Base-by-base conservation (phyloP, 202 grass and related monocot species). In the Saccharum hybrid region DNA sequence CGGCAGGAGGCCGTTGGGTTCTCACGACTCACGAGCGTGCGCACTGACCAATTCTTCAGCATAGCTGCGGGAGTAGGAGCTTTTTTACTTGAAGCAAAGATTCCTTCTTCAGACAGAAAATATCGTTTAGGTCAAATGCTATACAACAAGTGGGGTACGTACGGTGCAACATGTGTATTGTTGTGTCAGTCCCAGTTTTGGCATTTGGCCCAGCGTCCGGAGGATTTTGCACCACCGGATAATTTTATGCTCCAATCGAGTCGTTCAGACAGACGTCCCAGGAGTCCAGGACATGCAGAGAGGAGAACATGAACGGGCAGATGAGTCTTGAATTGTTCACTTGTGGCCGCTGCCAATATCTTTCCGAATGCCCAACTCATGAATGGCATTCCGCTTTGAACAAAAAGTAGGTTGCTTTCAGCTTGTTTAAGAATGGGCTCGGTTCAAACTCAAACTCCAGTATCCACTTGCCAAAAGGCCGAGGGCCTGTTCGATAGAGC, bases 1-100 rank as follows among this genome's bases (percentile, higher is more conserved):
- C 43, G 10, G 43, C 66, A 87, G 56, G 16, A 71, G 39, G 56
- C 72, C 65, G 74, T 87, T 87, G 74, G 57, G 33, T 11, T 36
- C 66, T 78, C 80, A 43, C n/a, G n/a, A n/a, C n/a, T n/a, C n/a
- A n/a, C 71, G 70, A 52, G 71, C 14, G 30, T 19, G 52, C 30
- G 15, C 14, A 6, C 39, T 54, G 46, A 31, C 43, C 6, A 10
- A 34, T 34, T 34, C 33, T 34, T 34, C 33, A 34, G 31, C 1
- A 10, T 12, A 12, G 42, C n/a, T n/a, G n/a, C n/a, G n/a, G n/a
- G n/a, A n/a, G n/a, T n/a, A n/a, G n/a, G n/a, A n/a, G n/a, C 34
- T 10, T 45, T 52, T 52, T 26, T 26, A 26, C 26, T 26, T 26
- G 2, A 73, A 74, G 48, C 80, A 63, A 48, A 38, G 57, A 22